Evolutionary conservation across 2,329 filamentous ascomycete species (phyloP).

Genomic region (Nannizzia gypsea): DNA sequence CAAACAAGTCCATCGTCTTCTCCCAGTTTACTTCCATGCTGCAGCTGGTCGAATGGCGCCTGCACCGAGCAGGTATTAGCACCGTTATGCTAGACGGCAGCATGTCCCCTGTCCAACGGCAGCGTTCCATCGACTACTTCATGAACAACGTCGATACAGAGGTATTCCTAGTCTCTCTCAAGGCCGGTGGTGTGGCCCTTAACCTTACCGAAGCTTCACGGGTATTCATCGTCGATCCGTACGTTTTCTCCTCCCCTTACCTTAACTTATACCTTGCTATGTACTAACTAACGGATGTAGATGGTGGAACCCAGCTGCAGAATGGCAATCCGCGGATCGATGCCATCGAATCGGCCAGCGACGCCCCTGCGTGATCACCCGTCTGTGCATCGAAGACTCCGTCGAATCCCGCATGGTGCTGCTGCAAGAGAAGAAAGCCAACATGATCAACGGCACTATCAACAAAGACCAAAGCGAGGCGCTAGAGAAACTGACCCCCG

Average conservation of each 20-base stretch:
- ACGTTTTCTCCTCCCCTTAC: constrained; percentile 39
- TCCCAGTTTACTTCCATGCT: constrained; percentile 97
- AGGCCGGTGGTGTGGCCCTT: constrained; percentile 88
- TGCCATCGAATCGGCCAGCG: constrained; percentile 93
- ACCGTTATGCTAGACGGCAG: constrained; percentile 97
- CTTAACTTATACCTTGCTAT: background rate
- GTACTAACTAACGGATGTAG: constrained; percentile 32
- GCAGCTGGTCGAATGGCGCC: constrained; percentile 90
- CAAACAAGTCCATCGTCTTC: constrained; percentile 94
- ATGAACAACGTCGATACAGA: constrained; percentile 92
- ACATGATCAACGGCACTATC: constrained; percentile 94
- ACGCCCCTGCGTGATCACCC: constrained; percentile 84
- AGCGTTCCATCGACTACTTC: constrained; percentile 89
- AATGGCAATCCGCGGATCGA: constrained; percentile 94
- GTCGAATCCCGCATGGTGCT: constrained; percentile 93
- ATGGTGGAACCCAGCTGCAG: constrained; percentile 99
- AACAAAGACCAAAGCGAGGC: constrained; percentile 75
- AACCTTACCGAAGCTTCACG: constrained; percentile 90
- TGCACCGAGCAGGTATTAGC: constrained; percentile 91
- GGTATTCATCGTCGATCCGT: constrained; percentile 94
- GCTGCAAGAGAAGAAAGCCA: constrained; percentile 96
- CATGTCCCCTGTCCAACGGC: constrained; percentile 89
- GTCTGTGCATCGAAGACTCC: constrained; percentile 90
- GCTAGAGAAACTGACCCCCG: constrained; percentile 78
- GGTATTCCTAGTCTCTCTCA: constrained; percentile 90